These are phyloP conservation scores for Maudiozyma humilis DNA, from an alignment of 1,139 yeast genomes.

Conservation along the genomic window DNA sequence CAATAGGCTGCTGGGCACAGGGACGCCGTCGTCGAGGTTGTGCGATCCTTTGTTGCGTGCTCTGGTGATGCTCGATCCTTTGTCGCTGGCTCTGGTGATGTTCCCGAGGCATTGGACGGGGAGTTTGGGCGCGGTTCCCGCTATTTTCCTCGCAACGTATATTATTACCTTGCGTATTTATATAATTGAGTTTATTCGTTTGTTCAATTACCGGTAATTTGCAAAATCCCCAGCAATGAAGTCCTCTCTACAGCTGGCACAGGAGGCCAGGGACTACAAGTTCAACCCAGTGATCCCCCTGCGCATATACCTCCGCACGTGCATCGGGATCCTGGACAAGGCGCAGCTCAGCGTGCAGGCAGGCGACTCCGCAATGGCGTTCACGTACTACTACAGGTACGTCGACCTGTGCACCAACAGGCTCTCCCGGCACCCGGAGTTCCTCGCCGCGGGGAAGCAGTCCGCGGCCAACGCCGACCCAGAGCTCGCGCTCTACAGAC, in stretches of 20 bases:
- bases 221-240: constrained; percentile 17
- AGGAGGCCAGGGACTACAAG: constrained; percentile 25
- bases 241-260: constrained; percentile 19
- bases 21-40: background rate
- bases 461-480: background rate
- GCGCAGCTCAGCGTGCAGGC: constrained; percentile 25
- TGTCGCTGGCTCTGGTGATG: no score
- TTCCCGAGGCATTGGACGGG: no score
- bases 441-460: constrained; percentile 4
- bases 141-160: no score
- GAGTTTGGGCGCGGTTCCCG: no score
- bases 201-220: background rate
- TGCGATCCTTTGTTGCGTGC: background rate
- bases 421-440: constrained; percentile 26
- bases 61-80: background rate
- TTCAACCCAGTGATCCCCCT: constrained; percentile 26
- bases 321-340: constrained; percentile 26
- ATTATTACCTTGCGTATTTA: no score
- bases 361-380: constrained; percentile 21
- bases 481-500: constrained; percentile 14
- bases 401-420: constrained; percentile 28
- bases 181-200: no score
- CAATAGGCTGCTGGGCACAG: background rate
- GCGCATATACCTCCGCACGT: constrained; percentile 26
- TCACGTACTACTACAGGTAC: constrained; percentile 26